Evolutionary conservation across 371 early-diverging fungal species (phyloP), one percentile per base, ranked within the genome.

Genomic region (Syncephalastrum racemosum): DNA sequence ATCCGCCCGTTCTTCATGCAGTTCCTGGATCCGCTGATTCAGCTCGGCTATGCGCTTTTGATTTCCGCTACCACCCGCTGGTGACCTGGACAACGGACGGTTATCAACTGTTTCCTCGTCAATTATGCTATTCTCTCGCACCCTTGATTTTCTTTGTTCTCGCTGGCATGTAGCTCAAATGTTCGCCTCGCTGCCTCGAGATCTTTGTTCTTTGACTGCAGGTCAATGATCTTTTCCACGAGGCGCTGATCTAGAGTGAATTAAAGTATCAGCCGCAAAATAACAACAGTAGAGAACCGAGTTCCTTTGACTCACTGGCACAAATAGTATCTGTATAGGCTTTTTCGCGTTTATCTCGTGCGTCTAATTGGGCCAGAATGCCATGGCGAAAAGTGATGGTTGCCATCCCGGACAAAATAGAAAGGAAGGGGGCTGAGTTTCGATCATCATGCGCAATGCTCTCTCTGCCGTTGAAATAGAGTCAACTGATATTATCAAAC

Each of bases 1-100:
- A 53, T 94, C 92, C 5, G 86, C 82, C 20, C 88, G 84, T 70
- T 98, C 97, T 41, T 92, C 88, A 67, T 94, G 93, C 22, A 98
- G 68, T 25, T 76, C 69, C 18, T 73, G 65, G 4, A 94, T 68
- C 59, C 93, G 85, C 24, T 77, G 74, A 67, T 95, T 92, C 46
- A 95, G 79, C 56, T 92, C 93, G 10, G 71, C 71, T 8, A 87
- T 80, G 49, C 78, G 71, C 58, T 89, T 82, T 64, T 86, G 86
- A 51, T 83, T 70, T 55, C 68, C 56, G 20, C 31, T 61, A 60
- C 7, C 63, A 64, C 15, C 70, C 70, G 39, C 41, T 22, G 23
- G 19, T 16, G 18, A 52, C 8, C 51, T 52, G 43, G 39, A 50
- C 3, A 46, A 48, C n/a, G 23, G 25, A 25, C 53, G 54, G 39